Conservation (phyloP, 306 rosid genomes). For the Vigna reflexopilosa region DNA sequence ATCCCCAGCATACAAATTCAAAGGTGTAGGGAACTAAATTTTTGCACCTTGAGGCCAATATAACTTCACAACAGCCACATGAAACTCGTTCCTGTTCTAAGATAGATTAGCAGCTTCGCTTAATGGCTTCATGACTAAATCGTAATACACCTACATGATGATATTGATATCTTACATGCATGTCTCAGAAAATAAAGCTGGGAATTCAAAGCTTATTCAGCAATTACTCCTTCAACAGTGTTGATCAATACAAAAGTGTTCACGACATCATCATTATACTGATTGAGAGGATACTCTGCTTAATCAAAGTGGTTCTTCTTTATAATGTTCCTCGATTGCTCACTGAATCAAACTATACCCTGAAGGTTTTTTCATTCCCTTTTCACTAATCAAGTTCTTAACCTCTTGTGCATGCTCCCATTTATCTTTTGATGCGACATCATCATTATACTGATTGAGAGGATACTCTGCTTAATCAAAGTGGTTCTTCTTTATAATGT, state of each 20-base stretch:
- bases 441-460: background rate
- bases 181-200: background rate
- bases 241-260: background rate
- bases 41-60: constrained; percentile 67
- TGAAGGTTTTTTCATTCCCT: constrained; percentile 57
- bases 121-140: background rate
- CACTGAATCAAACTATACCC: constrained; percentile 67
- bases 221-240: background rate
- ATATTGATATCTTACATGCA: background rate
- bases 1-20: constrained; percentile 84
- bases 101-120: constrained; percentile 50
- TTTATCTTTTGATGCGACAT: constrained; percentile 54
- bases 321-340: constrained; percentile 3
- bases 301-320: constrained; percentile 19
- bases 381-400: constrained; percentile 59
- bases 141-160: background rate
- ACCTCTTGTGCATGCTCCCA: constrained; percentile 72
- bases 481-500: constrained; percentile 24
- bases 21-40: constrained; percentile 78
- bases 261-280: background rate
- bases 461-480: constrained; percentile 5
- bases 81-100: constrained; percentile 78
- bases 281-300: constrained; percentile 3
- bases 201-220: background rate
- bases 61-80: constrained; percentile 74